A percentile compares a stretch with the other conserved stretches of the same genome.
Conservation (phyloP, 2,329 filamentous ascomycete genomes). For the Taxawa tesnikishii region DNA sequence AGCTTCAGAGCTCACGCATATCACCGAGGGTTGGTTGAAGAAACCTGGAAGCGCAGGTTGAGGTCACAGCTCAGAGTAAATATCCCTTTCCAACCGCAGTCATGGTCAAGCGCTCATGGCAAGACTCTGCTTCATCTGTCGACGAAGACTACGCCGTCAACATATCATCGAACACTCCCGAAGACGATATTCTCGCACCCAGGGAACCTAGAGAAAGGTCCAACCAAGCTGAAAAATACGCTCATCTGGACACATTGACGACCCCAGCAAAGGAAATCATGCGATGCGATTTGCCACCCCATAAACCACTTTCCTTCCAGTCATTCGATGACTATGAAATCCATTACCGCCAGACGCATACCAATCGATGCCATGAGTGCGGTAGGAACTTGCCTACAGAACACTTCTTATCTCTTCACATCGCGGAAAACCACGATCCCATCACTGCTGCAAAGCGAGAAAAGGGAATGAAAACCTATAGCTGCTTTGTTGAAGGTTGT, state of each 20-base stretch:
- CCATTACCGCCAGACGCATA: constrained; percentile 72
- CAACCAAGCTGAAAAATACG: constrained; percentile 23
- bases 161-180: too few relatives aligned
- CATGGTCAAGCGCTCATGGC: constrained; percentile 51
- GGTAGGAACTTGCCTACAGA: constrained; percentile 77
- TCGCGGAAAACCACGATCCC: constrained; percentile 83
- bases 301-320: constrained; percentile 58
- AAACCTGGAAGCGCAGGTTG: too few relatives aligned
- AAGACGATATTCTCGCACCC: too few relatives aligned
- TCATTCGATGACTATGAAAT: constrained; percentile 73
- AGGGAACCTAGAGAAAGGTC: too few relatives aligned
- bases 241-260: constrained; percentile 41
- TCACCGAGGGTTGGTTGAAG: too few relatives aligned
- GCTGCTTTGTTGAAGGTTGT: constrained; percentile 82
- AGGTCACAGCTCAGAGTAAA: too few relatives aligned
- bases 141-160: too few relatives aligned
- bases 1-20: too few relatives aligned
- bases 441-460: constrained; percentile 60
- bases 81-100: too few relatives aligned
- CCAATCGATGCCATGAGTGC: constrained; percentile 77
- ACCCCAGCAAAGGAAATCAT: constrained; percentile 41
- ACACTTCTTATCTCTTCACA: constrained; percentile 70
- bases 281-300: constrained; percentile 71
- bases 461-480: constrained; percentile 79
- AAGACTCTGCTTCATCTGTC: too few relatives aligned